Conservation (phyloP, 441 rosid genomes). For the Daphne laureola region DNA sequence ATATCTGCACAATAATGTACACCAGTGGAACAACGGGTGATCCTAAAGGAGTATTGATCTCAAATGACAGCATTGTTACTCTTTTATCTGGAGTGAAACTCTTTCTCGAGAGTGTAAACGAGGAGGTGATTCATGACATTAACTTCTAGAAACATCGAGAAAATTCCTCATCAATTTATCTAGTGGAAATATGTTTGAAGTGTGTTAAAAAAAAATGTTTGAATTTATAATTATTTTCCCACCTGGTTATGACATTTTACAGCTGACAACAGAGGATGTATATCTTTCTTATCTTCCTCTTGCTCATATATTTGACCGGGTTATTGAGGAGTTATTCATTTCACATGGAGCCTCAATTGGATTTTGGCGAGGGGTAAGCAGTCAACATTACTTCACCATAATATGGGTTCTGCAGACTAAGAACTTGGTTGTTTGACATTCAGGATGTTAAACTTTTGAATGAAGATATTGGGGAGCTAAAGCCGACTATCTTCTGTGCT, state of each 20-base stretch:
- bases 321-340: constrained; percentile 74
- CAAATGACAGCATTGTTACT: constrained; percentile 79
- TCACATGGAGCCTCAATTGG: constrained; percentile 76
- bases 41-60: constrained; percentile 95
- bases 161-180: not conserved
- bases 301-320: constrained; percentile 95
- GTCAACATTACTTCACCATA: constrained; percentile 3
- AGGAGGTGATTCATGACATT: constrained; percentile 34
- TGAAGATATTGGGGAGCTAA: constrained; percentile 89
- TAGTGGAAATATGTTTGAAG: not conserved
- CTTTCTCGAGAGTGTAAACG: constrained; percentile 54
- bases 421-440: constrained; percentile 13
- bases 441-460: constrained; percentile 87
- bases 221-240: constrained; percentile 1
- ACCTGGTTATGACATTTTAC: constrained; percentile 19
- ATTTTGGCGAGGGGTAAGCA: constrained; percentile 66
- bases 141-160: constrained; percentile 2
- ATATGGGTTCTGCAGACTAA: constrained; percentile 1
- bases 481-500: constrained; percentile 84
- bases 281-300: constrained; percentile 93
- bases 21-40: constrained; percentile 99
- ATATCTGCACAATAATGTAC: constrained; percentile 94
- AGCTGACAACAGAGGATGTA: constrained; percentile 66
- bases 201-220: not conserved
- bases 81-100: constrained; percentile 62